Evolutionary conservation across 345 rosid genomes (phyloP).

Genomic region (Syzygium aqueum): DNA sequence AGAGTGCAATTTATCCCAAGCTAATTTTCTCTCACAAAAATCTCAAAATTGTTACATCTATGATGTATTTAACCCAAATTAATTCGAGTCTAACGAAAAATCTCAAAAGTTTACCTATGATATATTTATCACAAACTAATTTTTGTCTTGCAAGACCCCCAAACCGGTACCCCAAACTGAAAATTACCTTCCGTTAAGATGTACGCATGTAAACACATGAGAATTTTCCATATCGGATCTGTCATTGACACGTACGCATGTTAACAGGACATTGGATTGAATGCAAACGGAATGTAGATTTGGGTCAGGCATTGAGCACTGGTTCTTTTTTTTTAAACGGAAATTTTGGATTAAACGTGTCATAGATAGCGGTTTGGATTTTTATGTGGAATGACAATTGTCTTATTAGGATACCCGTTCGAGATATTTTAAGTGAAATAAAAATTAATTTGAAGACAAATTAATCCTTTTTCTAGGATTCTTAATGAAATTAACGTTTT

Average conservation of each 20-base stretch:
- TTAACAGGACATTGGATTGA: neutral
- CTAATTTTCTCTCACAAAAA: neutral
- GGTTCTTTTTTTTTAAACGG: neutral
- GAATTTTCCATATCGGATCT: neutral
- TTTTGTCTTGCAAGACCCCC: neutral
- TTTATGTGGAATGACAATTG: neutral
- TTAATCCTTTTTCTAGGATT: neutral
- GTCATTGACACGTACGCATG: accelerated
- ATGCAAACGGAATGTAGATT: neutral
- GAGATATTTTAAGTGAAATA: neutral
- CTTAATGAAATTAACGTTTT: neutral
- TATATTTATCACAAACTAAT: neutral
- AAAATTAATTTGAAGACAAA: too few relatives aligned
- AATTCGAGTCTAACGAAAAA: neutral
- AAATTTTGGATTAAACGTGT: too few relatives aligned
- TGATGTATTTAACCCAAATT: neutral
- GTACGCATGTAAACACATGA: neutral
- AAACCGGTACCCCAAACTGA: accelerated
- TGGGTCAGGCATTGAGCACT: neutral
- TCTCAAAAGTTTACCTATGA: accelerated
- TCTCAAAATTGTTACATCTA: neutral
- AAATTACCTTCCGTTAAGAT: neutral
- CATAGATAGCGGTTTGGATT: accelerated
- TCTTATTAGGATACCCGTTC: neutral
- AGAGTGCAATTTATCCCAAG: neutral